phyloP scores from a whole-genome alignment of 2,329 filamentous ascomycete genomes.

The Tolypocladium endophyticum region DNA sequence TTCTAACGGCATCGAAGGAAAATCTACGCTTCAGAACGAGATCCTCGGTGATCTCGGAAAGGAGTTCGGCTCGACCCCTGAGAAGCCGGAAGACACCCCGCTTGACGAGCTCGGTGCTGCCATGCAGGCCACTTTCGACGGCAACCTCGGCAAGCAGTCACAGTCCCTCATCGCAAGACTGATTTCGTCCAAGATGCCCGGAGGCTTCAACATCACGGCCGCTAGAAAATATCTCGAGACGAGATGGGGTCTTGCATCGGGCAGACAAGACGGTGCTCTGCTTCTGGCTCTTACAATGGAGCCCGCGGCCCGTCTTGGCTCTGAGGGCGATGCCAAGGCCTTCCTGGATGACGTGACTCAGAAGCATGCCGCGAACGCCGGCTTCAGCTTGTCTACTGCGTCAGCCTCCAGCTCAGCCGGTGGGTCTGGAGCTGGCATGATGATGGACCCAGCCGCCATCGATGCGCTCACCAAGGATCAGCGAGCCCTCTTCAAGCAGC shows the following conservation, averaged over 20 bases:
- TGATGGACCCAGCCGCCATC: constrained; percentile 98
- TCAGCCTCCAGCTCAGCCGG: constrained; percentile 64
- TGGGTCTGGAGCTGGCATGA: constrained; percentile 74
- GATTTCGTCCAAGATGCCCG: constrained; percentile 98
- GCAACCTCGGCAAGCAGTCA: constrained; percentile 94
- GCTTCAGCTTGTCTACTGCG: constrained; percentile 72
- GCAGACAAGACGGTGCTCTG: constrained; percentile 84
- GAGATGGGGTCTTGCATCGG: constrained; percentile 77
- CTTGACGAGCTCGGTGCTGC: constrained; percentile 89
- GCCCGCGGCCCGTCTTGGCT: constrained; percentile 75
- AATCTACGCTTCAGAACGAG: constrained; percentile 97
- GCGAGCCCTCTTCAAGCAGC: constrained; percentile 92
- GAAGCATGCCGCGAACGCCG: constrained; percentile 77
- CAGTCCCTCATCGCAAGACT: constrained; percentile 85
- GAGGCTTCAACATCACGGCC: constrained; percentile 96
- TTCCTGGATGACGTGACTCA: constrained; percentile 83
- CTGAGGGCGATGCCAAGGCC: constrained; percentile 82
- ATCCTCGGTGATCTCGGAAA: constrained; percentile 96
- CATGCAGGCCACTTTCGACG: constrained; percentile 98
- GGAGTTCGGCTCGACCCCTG: constrained; percentile 94
- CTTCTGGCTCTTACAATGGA: constrained; percentile 88
- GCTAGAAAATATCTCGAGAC: constrained; percentile 93
- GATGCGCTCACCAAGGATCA: constrained; percentile 97
- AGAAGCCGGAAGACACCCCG: constrained; percentile 96
- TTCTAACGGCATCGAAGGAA: constrained; percentile 48